A percentile compares a stretch with the other conserved stretches of the same genome.
Conservation (phyloP, 805 yeast genomes). For the Candida wancherniae region DNA sequence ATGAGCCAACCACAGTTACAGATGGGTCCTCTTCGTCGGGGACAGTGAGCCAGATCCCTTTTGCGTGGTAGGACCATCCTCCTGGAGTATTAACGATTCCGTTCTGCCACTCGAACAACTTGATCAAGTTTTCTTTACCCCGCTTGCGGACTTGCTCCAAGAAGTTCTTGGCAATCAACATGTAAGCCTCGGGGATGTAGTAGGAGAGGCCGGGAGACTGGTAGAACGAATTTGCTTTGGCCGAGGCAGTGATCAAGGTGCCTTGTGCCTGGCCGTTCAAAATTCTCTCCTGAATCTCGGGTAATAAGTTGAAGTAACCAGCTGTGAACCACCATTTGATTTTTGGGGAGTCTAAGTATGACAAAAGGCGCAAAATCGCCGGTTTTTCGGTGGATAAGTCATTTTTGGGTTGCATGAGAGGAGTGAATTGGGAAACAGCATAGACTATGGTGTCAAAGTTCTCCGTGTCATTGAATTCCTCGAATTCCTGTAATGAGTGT, state of each 20-base stretch:
- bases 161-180: constrained; percentile 68
- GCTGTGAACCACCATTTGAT: constrained; percentile 87
- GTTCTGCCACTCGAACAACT: constrained; percentile 76
- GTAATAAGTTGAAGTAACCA: constrained; percentile 90
- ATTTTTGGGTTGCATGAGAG: constrained; percentile 57
- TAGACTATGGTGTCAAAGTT: constrained; percentile 63
- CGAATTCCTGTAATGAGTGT: constrained; percentile 26
- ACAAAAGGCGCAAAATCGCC: constrained; percentile 56
- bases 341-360: constrained; percentile 49
- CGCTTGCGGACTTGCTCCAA: constrained; percentile 44
- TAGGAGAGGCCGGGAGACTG: constrained; percentile 77
- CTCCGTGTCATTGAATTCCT: constrained; percentile 30
- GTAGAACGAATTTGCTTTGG: constrained; percentile 87
- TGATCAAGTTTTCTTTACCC: constrained; percentile 43
- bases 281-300: constrained; percentile 59
- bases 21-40: constrained; percentile 59
- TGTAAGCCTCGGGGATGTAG: constrained; percentile 81
- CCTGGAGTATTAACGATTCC: constrained; percentile 75
- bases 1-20: constrained; percentile 82
- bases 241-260: constrained; percentile 82
- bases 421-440: constrained; percentile 89
- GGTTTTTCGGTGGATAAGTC: constrained; percentile 75
- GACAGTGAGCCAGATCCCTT: constrained; percentile 80
- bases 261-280: constrained; percentile 58
- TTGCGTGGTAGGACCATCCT: constrained; percentile 99